Evolutionary conservation across 2,329 filamentous ascomycete species (phyloP).

Genomic region (Raffaelea arxii): DNA sequence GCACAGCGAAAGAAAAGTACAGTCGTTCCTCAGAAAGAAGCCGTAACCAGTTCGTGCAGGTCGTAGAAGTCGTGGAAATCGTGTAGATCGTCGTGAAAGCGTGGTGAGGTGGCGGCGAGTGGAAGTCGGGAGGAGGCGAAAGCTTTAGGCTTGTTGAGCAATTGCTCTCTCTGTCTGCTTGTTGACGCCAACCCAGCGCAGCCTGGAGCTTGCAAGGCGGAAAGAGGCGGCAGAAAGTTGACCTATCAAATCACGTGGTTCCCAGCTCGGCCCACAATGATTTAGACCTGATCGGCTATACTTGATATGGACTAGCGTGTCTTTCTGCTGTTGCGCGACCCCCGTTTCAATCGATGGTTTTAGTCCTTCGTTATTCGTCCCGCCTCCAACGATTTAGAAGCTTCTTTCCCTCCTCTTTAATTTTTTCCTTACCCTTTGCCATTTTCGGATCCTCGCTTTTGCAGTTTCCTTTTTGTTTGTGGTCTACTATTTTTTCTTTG

Average conservation of each 20-base stretch:
- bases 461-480: neutral
- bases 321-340: neutral
- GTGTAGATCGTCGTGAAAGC: neutral
- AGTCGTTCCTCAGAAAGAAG: too few species aligned
- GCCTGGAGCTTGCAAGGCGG: conserved; percentile 17
- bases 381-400: neutral
- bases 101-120: conserved; percentile 4
- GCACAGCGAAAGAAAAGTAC: too few species aligned
- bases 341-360: too few species aligned
- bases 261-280: neutral
- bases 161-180: conserved; percentile 1
- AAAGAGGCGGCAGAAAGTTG: conserved; percentile 11
- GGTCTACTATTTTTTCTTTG: too few species aligned
- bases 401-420: neutral
- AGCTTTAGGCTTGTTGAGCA: conserved; percentile 6
- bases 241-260: conserved; percentile 9
- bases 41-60: neutral
- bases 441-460: neutral
- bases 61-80: neutral
- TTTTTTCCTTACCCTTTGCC: neutral
- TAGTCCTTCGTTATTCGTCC: neutral
- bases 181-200: conserved; percentile 23
- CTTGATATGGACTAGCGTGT: too few species aligned
- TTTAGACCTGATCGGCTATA: neutral
- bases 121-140: neutral